Evolutionary conservation across 2,329 filamentous ascomycete species (phyloP).

Genomic region (Monosporascus sp.): DNA sequence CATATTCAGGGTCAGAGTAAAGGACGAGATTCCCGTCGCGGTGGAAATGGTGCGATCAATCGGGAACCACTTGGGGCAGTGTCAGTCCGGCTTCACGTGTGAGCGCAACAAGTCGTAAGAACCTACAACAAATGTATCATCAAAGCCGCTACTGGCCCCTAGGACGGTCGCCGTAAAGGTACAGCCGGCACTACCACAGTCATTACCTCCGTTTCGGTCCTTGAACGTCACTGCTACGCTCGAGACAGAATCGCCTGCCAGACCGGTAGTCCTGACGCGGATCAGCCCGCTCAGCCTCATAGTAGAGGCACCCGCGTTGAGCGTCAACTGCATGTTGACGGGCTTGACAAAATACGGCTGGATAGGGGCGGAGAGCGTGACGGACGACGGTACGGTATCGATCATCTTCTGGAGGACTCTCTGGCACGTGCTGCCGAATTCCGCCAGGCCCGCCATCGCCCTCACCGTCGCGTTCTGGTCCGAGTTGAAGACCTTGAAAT

Average conservation of each 20-base stretch:
- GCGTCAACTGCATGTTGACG: conserved; percentile 48
- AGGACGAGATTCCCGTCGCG: conserved; percentile 56
- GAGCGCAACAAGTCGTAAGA: neutral
- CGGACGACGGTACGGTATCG: conserved; percentile 49
- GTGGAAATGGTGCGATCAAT: conserved; percentile 47
- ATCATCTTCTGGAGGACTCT: conserved; percentile 55
- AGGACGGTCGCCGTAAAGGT: conserved; percentile 40
- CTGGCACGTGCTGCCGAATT: conserved; percentile 44
- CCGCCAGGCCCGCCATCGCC: conserved; percentile 37
- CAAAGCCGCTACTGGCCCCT: conserved; percentile 50
- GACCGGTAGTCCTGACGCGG: conserved; percentile 48
- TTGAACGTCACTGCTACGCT: conserved; percentile 51
- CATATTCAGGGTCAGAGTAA: conserved; percentile 47
- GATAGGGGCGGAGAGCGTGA: conserved; percentile 47
- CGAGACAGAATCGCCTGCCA: conserved; percentile 36
- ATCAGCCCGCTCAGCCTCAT: conserved; percentile 51
- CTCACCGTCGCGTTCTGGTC: conserved; percentile 52
- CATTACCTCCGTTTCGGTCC: conserved; percentile 44
- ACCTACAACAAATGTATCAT: conserved; percentile 53
- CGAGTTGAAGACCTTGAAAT: conserved; percentile 50
- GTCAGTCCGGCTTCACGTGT: conserved; percentile 6
- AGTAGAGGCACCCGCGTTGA: conserved; percentile 42
- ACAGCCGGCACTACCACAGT: conserved; percentile 38
- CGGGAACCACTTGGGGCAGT: conserved; percentile 31
- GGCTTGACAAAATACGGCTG: conserved; percentile 56